Conservation (phyloP, 345 rosid genomes). For the Linum tenue region DNA sequence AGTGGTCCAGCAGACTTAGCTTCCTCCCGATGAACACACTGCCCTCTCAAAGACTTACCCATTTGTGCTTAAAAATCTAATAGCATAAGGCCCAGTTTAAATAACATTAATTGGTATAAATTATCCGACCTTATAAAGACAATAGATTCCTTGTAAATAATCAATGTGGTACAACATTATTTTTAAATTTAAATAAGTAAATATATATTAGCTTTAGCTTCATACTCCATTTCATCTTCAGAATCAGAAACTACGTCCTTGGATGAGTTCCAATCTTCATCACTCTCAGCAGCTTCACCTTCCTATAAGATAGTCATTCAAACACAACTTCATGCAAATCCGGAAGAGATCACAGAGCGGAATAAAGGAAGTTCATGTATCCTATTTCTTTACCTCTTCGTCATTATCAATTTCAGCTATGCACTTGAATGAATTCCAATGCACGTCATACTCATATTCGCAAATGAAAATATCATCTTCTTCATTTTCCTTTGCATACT, state of each 20-base stretch:
- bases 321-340: too few species aligned
- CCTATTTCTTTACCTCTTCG: constrained; percentile 34
- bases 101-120: too few species aligned
- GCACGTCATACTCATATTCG: constrained; percentile 86
- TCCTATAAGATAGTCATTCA: constrained; percentile 24
- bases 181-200: too few species aligned
- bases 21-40: too few species aligned
- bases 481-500: constrained; percentile 55
- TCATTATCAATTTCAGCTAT: constrained; percentile 58
- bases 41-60: too few species aligned
- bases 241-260: constrained; percentile 40
- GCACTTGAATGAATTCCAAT: constrained; percentile 85
- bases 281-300: constrained; percentile 49
- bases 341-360: background rate
- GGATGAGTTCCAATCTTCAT: constrained; percentile 59
- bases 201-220: constrained; percentile 32
- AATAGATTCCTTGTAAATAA: too few species aligned
- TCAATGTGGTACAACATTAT: too few species aligned
- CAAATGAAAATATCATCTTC: constrained; percentile 89
- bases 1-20: too few species aligned
- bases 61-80: too few species aligned
- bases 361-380: background rate
- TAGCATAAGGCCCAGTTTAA: too few species aligned
- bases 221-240: constrained; percentile 58
- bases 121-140: too few species aligned